phyloP scores from a whole-genome alignment of 2,329 filamentous ascomycete genomes.

The Alternaria sp. region DNA sequence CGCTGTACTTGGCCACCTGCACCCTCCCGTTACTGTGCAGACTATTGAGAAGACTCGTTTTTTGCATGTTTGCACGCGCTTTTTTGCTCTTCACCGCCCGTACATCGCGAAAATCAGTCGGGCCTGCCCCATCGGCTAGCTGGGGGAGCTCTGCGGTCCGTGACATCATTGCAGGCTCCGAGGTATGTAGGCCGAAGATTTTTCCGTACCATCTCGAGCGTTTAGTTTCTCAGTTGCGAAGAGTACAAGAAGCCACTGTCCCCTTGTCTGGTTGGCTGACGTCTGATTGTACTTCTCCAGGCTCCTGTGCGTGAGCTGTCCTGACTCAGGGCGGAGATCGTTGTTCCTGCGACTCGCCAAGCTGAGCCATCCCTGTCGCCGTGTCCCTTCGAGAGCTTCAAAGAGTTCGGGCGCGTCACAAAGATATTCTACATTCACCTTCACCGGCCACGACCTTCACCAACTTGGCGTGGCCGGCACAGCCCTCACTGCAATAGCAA shows the following conservation, averaged over 20 bases:
- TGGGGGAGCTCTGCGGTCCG: constrained; percentile 27
- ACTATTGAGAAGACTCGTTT: background rate
- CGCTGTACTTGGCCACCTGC: background rate
- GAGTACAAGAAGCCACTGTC: constrained; percentile 8
- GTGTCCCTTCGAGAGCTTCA: constrained; percentile 37
- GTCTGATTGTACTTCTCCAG: constrained; percentile 8
- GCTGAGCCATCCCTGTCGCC: constrained; percentile 21
- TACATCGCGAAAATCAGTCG: constrained; percentile 13
- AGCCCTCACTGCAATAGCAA: constrained; percentile 18
- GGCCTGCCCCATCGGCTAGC: constrained; percentile 23
- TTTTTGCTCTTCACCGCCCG: constrained; percentile 12
- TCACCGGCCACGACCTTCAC: constrained; percentile 36
- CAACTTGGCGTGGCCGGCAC: constrained; percentile 36
- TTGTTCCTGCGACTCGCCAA: constrained; percentile 31
- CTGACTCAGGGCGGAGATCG: constrained; percentile 25
- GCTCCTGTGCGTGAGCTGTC: constrained; percentile 10
- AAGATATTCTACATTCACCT: constrained; percentile 34
- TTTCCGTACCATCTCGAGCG: constrained; percentile 10
- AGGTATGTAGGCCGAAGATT: constrained; percentile 33
- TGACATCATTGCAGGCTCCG: constrained; percentile 42
- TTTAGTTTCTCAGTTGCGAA: constrained; percentile 1
- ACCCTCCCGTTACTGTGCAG: background rate
- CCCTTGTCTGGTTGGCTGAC: constrained; percentile 13
- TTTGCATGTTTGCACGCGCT: constrained; percentile 3
- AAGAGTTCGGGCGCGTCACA: constrained; percentile 34